Conservation (phyloP, 2,329 filamentous ascomycete genomes). For the Trichophyton benhamiae region DNA sequence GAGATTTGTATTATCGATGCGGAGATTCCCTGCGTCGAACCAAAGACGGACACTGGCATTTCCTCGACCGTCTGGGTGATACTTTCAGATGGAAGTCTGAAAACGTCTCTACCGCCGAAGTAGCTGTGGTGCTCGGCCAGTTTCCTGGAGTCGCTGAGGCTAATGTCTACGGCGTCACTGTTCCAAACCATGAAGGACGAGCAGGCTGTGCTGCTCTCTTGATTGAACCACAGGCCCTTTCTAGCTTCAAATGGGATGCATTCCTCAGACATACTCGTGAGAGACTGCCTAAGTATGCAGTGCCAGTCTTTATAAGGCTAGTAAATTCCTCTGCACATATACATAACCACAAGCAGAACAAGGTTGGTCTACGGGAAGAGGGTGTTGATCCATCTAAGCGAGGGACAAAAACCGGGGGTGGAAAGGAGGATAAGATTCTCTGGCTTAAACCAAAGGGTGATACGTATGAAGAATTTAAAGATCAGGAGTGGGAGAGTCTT, state of each 20-base stretch:
- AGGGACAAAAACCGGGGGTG: slow-evolving; percentile 33
- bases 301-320: slow-evolving; percentile 60
- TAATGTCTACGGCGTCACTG: slow-evolving; percentile 56
- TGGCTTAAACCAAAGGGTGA: slow-evolving; percentile 40
- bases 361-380: slow-evolving; percentile 55
- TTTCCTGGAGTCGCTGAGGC: slow-evolving; percentile 51
- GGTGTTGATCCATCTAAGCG: slow-evolving; percentile 48
- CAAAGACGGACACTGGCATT: slow-evolving; percentile 54
- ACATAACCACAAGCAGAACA: slow-evolving; percentile 71
- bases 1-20: slow-evolving; percentile 56
- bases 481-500: slow-evolving; percentile 47
- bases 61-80: slow-evolving; percentile 58
- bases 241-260: slow-evolving; percentile 46
- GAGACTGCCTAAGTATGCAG: slow-evolving; percentile 58
- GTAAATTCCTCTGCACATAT: slow-evolving; percentile 39
- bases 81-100: slow-evolving; percentile 65
- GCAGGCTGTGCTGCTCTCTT: slow-evolving; percentile 50
- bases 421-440: slow-evolving; percentile 35
- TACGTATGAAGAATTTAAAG: slow-evolving; percentile 48
- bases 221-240: slow-evolving; percentile 40
- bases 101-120: slow-evolving; percentile 56
- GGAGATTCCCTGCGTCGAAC: slow-evolving; percentile 55
- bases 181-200: slow-evolving; percentile 56
- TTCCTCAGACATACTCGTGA: slow-evolving; percentile 48
- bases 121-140: slow-evolving; percentile 49